Conservation (phyloP, 2,329 filamentous ascomycete species). For the Knufia petricola region DNA sequence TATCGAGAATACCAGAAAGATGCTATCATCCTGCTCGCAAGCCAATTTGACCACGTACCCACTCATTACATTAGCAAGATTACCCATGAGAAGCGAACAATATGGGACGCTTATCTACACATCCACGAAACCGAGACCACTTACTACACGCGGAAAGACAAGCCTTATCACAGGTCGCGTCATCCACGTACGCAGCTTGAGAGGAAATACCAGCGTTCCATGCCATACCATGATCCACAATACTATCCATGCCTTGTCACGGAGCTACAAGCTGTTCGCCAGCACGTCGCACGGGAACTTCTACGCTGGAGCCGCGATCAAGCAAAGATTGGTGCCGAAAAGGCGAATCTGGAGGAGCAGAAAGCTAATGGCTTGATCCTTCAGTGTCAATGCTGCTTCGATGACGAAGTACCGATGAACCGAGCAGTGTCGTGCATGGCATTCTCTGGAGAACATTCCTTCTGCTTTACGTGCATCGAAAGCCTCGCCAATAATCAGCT, state of each 20-base stretch:
- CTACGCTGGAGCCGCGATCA: slow-evolving; percentile 14
- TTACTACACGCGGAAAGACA: slow-evolving; percentile 6
- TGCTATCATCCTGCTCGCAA: slow-evolving; percentile 23
- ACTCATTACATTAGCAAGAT: slow-evolving; percentile 18
- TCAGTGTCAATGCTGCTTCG: slow-evolving; percentile 68
- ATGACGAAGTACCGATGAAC: slow-evolving; percentile 51
- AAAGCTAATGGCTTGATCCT: slow-evolving; percentile 43
- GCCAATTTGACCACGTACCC: slow-evolving; percentile 19
- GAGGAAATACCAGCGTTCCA: slow-evolving; percentile 16
- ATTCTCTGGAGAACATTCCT: slow-evolving; percentile 43
- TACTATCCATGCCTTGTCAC: slow-evolving; percentile 18
- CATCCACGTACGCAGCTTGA: slow-evolving; percentile 16
- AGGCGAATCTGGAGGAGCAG: slow-evolving; percentile 29
- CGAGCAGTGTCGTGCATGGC: slow-evolving; percentile 56
- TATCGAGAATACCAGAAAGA: slow-evolving; percentile 18
- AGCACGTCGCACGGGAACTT: slow-evolving; percentile 19
- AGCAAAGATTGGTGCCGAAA: slow-evolving; percentile 26
- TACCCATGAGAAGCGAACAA: slow-evolving; percentile 17
- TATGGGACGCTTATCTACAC: slow-evolving; percentile 25
- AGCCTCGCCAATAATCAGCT: slow-evolving; percentile 58
- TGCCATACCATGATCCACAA: slow-evolving; percentile 10
- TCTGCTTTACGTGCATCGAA: slow-evolving; percentile 59
- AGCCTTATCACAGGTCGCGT: slow-evolving; percentile 21
- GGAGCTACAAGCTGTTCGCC: slow-evolving; percentile 26
- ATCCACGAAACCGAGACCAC: slow-evolving; percentile 23